Evolutionary conservation across 306 rosid species (phyloP).

Genomic region (Prunus padus): DNA sequence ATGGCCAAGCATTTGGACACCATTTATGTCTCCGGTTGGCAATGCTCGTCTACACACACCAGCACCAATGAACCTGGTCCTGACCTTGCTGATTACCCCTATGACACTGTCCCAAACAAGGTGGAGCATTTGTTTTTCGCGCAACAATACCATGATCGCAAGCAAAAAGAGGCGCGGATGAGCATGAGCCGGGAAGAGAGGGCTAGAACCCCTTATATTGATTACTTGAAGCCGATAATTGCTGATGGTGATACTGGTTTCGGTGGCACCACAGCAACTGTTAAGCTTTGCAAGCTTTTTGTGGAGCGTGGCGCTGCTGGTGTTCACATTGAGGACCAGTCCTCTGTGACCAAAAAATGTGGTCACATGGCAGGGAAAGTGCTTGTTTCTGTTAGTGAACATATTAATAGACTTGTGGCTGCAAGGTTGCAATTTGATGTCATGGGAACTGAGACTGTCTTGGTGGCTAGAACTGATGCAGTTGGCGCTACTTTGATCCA

Average conservation of each 20-base stretch:
- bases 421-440: constrained; percentile 94
- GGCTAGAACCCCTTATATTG: constrained; percentile 69
- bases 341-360: constrained; percentile 85
- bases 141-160: constrained; percentile 88
- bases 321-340: constrained; percentile 94
- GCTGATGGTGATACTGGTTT: constrained; percentile 95
- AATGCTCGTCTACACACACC: constrained; percentile 90
- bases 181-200: constrained; percentile 77
- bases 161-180: constrained; percentile 88
- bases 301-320: constrained; percentile 98
- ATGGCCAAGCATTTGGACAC: constrained; percentile 93
- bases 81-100: constrained; percentile 95
- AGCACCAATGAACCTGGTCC: constrained; percentile 95
- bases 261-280: constrained; percentile 84
- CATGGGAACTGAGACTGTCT: constrained; percentile 85
- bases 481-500: constrained; percentile 79
- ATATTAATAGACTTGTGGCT: constrained; percentile 84
- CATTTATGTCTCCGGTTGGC: constrained; percentile 97
- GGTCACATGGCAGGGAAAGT: constrained; percentile 99
- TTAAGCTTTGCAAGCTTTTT: constrained; percentile 93
- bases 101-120: constrained; percentile 97
- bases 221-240: constrained; percentile 85
- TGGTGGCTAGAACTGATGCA: constrained; percentile 93
- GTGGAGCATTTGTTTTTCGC: constrained; percentile 92
- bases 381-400: constrained; percentile 73